Conservation (phyloP, 305 asterid species). For the Nicotiana rustica region DNA sequence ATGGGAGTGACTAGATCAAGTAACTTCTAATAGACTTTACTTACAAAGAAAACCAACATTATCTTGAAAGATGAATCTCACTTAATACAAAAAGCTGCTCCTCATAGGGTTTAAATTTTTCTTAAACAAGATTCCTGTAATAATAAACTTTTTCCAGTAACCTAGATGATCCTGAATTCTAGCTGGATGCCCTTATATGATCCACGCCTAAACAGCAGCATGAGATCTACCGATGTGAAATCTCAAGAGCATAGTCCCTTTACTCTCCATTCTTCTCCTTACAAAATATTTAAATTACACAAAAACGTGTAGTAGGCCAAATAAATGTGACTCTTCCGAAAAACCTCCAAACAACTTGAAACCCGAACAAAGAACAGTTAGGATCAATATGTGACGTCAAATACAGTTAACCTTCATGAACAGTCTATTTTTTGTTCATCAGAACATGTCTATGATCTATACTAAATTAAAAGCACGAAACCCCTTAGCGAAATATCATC, state of each 20-base stretch:
- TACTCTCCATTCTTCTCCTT: background rate
- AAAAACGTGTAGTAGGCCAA: background rate
- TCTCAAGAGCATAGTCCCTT: background rate
- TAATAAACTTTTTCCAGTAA: background rate
- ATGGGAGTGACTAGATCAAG: conserved; percentile 9
- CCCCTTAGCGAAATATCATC: no score
- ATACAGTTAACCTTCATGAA: background rate
- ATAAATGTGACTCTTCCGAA: background rate
- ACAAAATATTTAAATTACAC: background rate
- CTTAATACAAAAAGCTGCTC: background rate
- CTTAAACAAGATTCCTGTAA: background rate
- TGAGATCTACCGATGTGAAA: background rate
- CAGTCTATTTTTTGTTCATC: background rate
- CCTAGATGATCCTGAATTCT: background rate
- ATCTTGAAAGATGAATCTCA: background rate
- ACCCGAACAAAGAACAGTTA: background rate
- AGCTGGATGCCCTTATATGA: background rate
- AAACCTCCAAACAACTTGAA: background rate
- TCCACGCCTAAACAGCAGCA: background rate
- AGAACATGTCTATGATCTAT: background rate
- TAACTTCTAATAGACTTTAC: background rate
- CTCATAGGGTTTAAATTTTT: background rate
- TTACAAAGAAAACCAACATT: no score
- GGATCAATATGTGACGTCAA: background rate
- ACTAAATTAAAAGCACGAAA: no score